Evolutionary conservation across 78 protist species (phyloP).

Genomic region (Planoprotostelium fungivorum): DNA sequence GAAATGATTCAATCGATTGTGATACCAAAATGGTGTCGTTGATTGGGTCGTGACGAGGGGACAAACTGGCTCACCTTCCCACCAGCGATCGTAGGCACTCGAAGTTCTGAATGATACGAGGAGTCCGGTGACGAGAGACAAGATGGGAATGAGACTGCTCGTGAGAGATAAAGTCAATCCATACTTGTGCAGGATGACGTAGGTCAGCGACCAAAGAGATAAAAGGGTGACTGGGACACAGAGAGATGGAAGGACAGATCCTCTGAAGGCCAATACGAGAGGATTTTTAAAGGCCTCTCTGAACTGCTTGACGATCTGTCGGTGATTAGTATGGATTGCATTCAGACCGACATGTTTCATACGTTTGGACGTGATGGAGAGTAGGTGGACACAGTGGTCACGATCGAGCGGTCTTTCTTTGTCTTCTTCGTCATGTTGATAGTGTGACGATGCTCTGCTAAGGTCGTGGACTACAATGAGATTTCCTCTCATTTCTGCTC

Average conservation of each 20-base stretch:
- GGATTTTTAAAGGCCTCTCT: not conserved
- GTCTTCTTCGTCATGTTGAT: too few species aligned
- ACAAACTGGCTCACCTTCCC: not conserved
- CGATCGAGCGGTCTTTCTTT: too few species aligned
- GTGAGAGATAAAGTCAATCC: not conserved
- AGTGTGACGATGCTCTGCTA: too few species aligned
- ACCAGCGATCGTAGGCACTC: not conserved
- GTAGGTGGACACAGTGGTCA: too few species aligned
- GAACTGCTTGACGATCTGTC: not conserved
- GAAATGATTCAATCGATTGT: not conserved
- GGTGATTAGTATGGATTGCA: too few species aligned
- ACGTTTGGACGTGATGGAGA: too few species aligned
- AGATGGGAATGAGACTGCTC: not conserved
- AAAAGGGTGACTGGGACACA: not conserved
- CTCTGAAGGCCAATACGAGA: not conserved
- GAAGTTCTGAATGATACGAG: not conserved
- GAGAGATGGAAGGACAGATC: not conserved
- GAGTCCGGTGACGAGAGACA: not conserved
- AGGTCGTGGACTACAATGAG: too few species aligned
- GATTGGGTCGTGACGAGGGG: not conserved
- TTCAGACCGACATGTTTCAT: too few species aligned
- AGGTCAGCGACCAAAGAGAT: not conserved
- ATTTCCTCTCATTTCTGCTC: too few species aligned
- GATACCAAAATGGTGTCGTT: not conserved
- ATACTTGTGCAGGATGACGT: not conserved